Evolutionary conservation across 75 land plant genomes (phyloP), one percentile per base, ranked within the genome.

Genomic region (Cunninghamia lanceolata): DNA sequence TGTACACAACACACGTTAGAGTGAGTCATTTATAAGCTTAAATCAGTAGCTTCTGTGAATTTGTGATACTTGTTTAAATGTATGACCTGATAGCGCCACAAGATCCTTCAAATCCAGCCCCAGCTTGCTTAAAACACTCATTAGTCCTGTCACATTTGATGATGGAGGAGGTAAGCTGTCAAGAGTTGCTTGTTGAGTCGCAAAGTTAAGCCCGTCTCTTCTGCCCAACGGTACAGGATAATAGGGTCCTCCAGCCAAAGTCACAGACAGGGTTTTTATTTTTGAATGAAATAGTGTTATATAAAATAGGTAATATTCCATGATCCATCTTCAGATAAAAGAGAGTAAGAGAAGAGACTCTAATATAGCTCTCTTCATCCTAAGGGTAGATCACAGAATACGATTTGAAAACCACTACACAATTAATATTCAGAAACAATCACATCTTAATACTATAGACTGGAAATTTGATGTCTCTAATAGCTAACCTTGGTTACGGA

Each of bases 401-500:
- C n/a, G n/a, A n/a, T n/a, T n/a, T n/a, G n/a, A n/a, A n/a, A n/a
- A n/a, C n/a, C n/a, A n/a, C n/a, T n/a, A n/a, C n/a, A n/a, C n/a
- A n/a, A n/a, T n/a, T n/a, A n/a, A n/a, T n/a, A n/a, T n/a, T n/a
- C n/a, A n/a, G n/a, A n/a, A n/a, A n/a, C n/a, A n/a, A n/a, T n/a
- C n/a, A n/a, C n/a, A n/a, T n/a, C n/a, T n/a, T n/a, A n/a, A n/a
- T n/a, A n/a, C n/a, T n/a, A n/a, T n/a, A n/a, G n/a, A n/a, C n/a
- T n/a, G n/a, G n/a, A n/a, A n/a, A n/a, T n/a, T n/a, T n/a, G n/a
- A n/a, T n/a, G n/a, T n/a, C n/a, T n/a, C n/a, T 7, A 43, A 7
- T 0, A n/a, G 11, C 83, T 45, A 16, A 92, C 93, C 88, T 86
- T 77, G 43, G 19, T 43, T n/a, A 92, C 88, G 4, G 93, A 82